Percentiles rank a stretch among this genome's conserved stretches.
phyloP scores from a whole-genome alignment of 2,329 filamentous ascomycete species.

The Beauveria rudraprayagi region DNA sequence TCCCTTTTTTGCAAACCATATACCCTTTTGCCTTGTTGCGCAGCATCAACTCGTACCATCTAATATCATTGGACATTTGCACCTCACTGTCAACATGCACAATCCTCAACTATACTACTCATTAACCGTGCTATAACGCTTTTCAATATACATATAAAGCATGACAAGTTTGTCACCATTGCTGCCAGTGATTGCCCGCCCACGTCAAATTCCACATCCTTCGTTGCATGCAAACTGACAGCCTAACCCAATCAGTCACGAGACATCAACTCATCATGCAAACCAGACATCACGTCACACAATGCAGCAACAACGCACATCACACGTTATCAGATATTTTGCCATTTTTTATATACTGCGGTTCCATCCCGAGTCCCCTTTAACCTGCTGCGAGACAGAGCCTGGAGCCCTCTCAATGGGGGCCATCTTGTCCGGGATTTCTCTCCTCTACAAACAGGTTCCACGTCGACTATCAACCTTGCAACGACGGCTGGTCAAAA shows the following conservation, averaged over 20 bases:
- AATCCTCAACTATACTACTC: neutral
- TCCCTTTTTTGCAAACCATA: neutral
- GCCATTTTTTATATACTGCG: conserved; percentile 15
- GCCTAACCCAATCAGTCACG: neutral
- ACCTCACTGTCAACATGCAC: neutral
- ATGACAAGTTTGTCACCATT: too few species aligned
- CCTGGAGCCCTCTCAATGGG: conserved; percentile 9
- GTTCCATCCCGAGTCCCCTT: conserved; percentile 10
- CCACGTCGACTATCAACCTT: conserved; percentile 14
- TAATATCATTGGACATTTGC: neutral
- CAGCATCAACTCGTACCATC: neutral
- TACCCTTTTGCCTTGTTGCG: neutral
- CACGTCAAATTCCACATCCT: neutral
- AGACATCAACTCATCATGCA: neutral
- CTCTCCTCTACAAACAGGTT: conserved; percentile 11
- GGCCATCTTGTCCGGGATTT: neutral
- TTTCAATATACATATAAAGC: neutral
- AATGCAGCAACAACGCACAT: neutral
- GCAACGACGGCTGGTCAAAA: conserved; percentile 2
- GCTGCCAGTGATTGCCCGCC: neutral
- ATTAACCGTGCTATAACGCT: too few species aligned
- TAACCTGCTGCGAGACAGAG: conserved; percentile 8
- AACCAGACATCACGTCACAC: neutral
- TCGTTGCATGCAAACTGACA: neutral
- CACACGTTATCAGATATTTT: conserved; percentile 9